Conservation (phyloP, 2,329 filamentous ascomycete genomes). For the Pseudogymnoascus sp. region DNA sequence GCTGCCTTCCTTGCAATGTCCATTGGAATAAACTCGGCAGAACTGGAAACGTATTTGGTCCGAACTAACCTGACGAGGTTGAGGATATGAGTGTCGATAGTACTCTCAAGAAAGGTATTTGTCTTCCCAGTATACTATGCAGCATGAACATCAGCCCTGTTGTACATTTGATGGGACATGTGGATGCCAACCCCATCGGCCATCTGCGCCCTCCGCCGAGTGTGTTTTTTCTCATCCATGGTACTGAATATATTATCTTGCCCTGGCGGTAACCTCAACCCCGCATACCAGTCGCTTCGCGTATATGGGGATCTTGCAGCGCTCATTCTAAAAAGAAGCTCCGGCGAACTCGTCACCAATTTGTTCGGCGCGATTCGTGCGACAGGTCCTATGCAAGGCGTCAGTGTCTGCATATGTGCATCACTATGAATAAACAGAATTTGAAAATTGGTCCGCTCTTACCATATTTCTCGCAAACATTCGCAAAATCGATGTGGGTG, state of each 20-base stretch:
- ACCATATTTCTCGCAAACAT: constrained; percentile 10
- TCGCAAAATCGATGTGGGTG: constrained; percentile 6
- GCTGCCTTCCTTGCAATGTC: constrained; percentile 46
- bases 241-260: constrained; percentile 11
- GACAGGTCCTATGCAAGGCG: constrained; percentile 15
- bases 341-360: constrained; percentile 21
- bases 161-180: not conserved
- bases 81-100: constrained; percentile 34
- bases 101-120: constrained; percentile 36
- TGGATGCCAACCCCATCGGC: not conserved
- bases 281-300: constrained; percentile 18
- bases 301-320: constrained; percentile 21
- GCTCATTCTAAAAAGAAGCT: constrained; percentile 19
- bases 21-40: constrained; percentile 31
- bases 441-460: not conserved
- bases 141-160: constrained; percentile 6
- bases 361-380: constrained; percentile 24
- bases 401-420: not conserved
- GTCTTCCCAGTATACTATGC: constrained; percentile 45
- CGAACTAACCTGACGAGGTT: constrained; percentile 41
- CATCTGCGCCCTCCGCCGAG: constrained; percentile 8
- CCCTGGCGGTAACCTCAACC: constrained; percentile 3
- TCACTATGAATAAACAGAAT: not conserved
- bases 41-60: constrained; percentile 39
- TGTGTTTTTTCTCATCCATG: constrained; percentile 8